Evolutionary conservation across 179 eudicot species (phyloP).

Genomic region (Spergularia azorica): DNA sequence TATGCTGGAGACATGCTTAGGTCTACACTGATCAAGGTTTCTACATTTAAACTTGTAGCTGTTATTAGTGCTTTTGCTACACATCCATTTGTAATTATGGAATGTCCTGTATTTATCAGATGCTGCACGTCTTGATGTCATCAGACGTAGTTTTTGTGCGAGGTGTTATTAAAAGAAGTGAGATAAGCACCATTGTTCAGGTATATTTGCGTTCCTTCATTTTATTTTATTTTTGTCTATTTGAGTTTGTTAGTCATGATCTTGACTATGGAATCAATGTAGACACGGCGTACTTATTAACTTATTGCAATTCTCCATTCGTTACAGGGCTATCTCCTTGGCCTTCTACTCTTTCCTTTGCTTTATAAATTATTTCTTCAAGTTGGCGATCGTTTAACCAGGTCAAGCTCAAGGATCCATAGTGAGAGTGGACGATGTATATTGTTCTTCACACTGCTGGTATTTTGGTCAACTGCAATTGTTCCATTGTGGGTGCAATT

Average conservation of each 20-base stretch:
- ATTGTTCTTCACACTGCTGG: constrained; percentile 61
- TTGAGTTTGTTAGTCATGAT: background rate
- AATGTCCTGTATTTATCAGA: constrained; percentile 37
- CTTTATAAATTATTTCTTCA: constrained; percentile 46
- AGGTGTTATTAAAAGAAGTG: constrained; percentile 59
- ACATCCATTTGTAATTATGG: constrained; percentile 4
- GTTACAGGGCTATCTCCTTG: constrained; percentile 77
- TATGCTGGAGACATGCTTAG: constrained; percentile 88
- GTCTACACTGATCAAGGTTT: constrained; percentile 67
- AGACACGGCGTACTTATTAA: background rate
- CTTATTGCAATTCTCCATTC: constrained; percentile 14
- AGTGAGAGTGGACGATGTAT: constrained; percentile 52
- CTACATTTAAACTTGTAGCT: constrained; percentile 23
- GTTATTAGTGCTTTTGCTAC: constrained; percentile 1
- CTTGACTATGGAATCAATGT: background rate
- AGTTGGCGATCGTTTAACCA: constrained; percentile 33
- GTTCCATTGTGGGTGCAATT: constrained; percentile 82
- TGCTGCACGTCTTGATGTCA: constrained; percentile 32
- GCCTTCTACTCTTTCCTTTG: constrained; percentile 78
- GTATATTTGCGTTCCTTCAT: constrained; percentile 32
- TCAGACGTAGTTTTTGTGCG: constrained; percentile 30
- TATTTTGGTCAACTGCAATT: constrained; percentile 40
- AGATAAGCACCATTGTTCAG: constrained; percentile 86
- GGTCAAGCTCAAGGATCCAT: constrained; percentile 33
- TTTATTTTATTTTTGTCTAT: background rate